Evolutionary conservation across 2,329 filamentous ascomycete species (phyloP), one percentile per base, ranked within the genome.

Genomic region (Phaeoacremonium minimum): DNA sequence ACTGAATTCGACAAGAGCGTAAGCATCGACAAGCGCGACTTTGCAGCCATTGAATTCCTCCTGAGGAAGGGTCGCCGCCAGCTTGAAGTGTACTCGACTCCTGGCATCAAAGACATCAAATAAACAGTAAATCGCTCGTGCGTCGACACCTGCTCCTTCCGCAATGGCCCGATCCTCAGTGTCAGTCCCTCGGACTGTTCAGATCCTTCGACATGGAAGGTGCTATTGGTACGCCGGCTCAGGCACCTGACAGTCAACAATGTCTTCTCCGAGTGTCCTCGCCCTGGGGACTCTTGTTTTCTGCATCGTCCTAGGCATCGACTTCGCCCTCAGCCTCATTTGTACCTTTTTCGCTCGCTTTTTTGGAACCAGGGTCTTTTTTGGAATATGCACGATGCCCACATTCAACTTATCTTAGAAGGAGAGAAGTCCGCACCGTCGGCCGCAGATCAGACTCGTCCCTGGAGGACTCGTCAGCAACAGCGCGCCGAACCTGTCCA

Each of bases 11-110:
- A 80, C 28, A 85, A 84, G 55, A 73, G 86, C 53, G 55, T 78
- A 11, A 55, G 59, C 7, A 59, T 94, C 37, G 82, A 85, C 58
- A 93, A 87, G 63, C 88, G 87, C 49, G 88, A 95, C 54, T 95
- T 95, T 60, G 71, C 73, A 13, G 83, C 88, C 6, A 83, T 96
- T 39, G 90, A 96, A 60, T 93, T 87, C 57, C 67, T 95, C 20
- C 57, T 96, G 35, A 77, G 90, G 42, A 91, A 87, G 57, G 90
- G 90, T 15, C 74, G 77, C 28, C 76, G 87, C 30, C 88, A 95
- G 56, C 68, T 96, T 14, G 87, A 95, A 45, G 75, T 81, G 31
- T 90, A 93, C 61, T 78, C 83, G n/a, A 77, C 83, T 6, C 80
- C 85, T 17, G 84, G 83, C 4, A 89, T 95, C 51, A 87, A 80